Conservation (phyloP, 441 rosid species). For the Syzygium malaccense region DNA sequence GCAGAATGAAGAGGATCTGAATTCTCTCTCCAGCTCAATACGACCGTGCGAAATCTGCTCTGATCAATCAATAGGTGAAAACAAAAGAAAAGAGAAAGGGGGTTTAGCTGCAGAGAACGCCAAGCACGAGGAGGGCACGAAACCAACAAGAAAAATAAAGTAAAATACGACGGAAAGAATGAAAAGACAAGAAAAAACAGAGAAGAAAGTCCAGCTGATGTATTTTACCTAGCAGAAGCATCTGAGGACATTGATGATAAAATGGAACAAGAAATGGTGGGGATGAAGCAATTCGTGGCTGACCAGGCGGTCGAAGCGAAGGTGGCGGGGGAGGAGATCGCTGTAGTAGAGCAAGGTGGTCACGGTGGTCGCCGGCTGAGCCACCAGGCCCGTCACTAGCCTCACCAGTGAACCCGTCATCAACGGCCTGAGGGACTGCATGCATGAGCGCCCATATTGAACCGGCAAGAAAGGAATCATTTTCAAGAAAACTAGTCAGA, state of each 20-base stretch:
- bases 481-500: not conserved
- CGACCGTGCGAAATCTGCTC: not conserved
- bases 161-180: not conserved
- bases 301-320: constrained; percentile 26
- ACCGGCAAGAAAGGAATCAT: not conserved
- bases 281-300: constrained; percentile 27
- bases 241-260: constrained; percentile 38
- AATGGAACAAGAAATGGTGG: constrained; percentile 37
- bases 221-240: constrained; percentile 32
- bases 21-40: not conserved
- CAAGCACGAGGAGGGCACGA: not conserved
- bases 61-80: not conserved
- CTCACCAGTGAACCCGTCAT: constrained; percentile 37
- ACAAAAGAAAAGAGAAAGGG: not conserved
- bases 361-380: constrained; percentile 31
- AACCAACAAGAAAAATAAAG: not conserved
- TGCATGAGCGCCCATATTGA: not conserved
- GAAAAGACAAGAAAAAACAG: not conserved
- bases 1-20: not conserved
- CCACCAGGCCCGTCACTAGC: constrained; percentile 22
- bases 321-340: constrained; percentile 38
- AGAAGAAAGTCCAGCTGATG: not conserved
- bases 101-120: not conserved
- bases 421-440: constrained; percentile 33
- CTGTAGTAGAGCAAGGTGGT: constrained; percentile 44